Base-by-base conservation (phyloP, 805 yeast species). In the Blastobotrys robertii region DNA sequence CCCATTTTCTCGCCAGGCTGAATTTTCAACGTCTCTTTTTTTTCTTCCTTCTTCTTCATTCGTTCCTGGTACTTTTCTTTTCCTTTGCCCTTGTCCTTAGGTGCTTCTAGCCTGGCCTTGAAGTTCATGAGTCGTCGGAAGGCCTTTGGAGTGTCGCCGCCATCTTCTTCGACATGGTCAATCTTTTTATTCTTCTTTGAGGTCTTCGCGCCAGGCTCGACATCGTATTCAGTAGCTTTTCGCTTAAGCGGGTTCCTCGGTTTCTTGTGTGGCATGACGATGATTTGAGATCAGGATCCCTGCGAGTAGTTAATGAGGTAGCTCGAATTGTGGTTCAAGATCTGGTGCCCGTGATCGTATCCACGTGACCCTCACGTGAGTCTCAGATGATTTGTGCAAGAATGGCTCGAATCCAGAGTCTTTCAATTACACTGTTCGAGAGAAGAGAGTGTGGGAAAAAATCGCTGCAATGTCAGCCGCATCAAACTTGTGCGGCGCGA, bases 1-100 rank as follows among this genome's bases (percentile, higher is more conserved):
- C 59, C 38, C 53, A 66, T 51, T 7, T 58, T 47, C 50, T 66
- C 71, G 6, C 68, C 69, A 2, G 56, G 57, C 39, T 50, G 41
- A 30, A 56, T 59, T 30, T 50, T 51, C 32, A 62, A 45, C 11
- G 30, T 33, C 9, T 13, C 8, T 41, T 37, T 13, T 16, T 25
- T 34, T 12, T 36, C 40, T 30, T 32, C 30, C 35, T 38, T 10
- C 43, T 30, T n/a, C 44, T 37, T 15, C 44, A 33, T 29, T 38
- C 31, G 16, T 42, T 36, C 34, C 33, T 35, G 38, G 30, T 32
- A 33, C 37, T 25, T 40, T 44, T 41, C 37, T 42, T 33, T 22
- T 28, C 32, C 22, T 19, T 30, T 25, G 22, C 22, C 22, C 32
- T 34, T 22, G 29, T 33, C n/a, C n/a, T n/a, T 19, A 4, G 25